phyloP scores from a whole-genome alignment of 2,329 filamentous ascomycete genomes.

The Microsporum audouinii region DNA sequence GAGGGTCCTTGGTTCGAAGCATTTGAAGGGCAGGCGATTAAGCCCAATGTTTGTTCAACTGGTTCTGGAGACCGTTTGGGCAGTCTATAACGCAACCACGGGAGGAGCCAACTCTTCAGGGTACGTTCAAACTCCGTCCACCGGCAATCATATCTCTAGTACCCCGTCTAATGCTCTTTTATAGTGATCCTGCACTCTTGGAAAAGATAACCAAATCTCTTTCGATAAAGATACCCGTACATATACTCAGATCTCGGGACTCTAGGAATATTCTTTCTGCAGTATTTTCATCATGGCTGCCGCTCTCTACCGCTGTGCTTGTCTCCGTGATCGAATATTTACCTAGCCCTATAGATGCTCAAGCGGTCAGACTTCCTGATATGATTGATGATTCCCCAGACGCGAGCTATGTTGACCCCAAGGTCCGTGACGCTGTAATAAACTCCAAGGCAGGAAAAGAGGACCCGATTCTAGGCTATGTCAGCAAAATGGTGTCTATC shows the following conservation, averaged over 20 bases:
- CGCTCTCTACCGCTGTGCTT: constrained; percentile 78
- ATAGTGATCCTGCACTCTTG: constrained; percentile 61
- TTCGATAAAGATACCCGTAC: constrained; percentile 69
- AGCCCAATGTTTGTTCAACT: constrained; percentile 98
- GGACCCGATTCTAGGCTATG: constrained; percentile 79
- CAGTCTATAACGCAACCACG: constrained; percentile 80
- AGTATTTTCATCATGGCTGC: constrained; percentile 81
- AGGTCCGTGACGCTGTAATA: constrained; percentile 68
- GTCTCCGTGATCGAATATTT: constrained; percentile 91
- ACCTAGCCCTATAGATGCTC: constrained; percentile 69
- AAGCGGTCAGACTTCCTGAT: constrained; percentile 66
- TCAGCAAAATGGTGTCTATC: constrained; percentile 96
- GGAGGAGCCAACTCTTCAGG: constrained; percentile 73
- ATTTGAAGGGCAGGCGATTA: constrained; percentile 78
- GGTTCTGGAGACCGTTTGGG: constrained; percentile 92
- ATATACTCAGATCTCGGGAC: constrained; percentile 73
- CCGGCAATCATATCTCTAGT: constrained; percentile 4
- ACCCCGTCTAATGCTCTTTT: constrained; percentile 21
- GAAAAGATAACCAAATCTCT: constrained; percentile 95
- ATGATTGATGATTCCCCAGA: constrained; percentile 73
- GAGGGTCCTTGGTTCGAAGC: constrained; percentile 77
- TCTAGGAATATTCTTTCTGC: constrained; percentile 72
- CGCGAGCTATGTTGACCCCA: constrained; percentile 54
- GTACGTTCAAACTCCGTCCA: constrained; percentile 35
- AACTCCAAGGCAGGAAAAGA: constrained; percentile 59